Percentiles rank a stretch among this genome's conserved stretches.
These are phyloP conservation scores for Candida sp. DNA, from an alignment of 1,139 yeast species.

Conservation along the genomic window DNA sequence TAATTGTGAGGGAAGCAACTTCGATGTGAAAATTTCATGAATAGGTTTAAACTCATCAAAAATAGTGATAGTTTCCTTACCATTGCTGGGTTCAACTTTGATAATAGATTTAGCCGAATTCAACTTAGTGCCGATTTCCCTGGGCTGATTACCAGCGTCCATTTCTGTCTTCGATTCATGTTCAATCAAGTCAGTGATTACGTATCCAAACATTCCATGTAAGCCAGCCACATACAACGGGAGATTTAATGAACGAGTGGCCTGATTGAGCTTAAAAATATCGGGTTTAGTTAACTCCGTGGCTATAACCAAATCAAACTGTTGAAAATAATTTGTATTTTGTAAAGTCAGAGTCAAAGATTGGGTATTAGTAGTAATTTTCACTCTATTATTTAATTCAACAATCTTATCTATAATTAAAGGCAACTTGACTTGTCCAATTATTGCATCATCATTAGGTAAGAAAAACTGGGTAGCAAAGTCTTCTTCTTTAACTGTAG, in stretches of 20 bases:
- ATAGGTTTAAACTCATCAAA: slow-evolving; percentile 49
- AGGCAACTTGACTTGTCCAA: slow-evolving; percentile 54
- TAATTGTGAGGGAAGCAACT: slow-evolving; percentile 40
- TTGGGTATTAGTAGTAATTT: slow-evolving; percentile 38
- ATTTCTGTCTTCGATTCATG: slow-evolving; percentile 47
- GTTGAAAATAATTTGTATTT: slow-evolving; percentile 40
- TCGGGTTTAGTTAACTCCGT: slow-evolving; percentile 56
- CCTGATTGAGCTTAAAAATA: slow-evolving; percentile 42
- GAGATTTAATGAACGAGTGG: slow-evolving; percentile 52
- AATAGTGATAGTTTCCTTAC: slow-evolving; percentile 53
- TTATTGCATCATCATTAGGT: slow-evolving; percentile 42
- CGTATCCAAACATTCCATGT: slow-evolving; percentile 82
- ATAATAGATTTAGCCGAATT: slow-evolving; percentile 51
- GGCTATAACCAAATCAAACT: slow-evolving; percentile 71
- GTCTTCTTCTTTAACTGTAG: slow-evolving; percentile 57
- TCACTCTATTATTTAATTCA: slow-evolving; percentile 78
- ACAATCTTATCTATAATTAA: slow-evolving; percentile 53
- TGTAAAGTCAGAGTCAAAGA: slow-evolving; percentile 22
- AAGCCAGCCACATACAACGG: slow-evolving; percentile 70
- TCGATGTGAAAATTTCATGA: slow-evolving; percentile 27
- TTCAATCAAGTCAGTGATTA: slow-evolving; percentile 72
- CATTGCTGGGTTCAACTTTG: slow-evolving; percentile 29
- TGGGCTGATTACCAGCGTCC: slow-evolving; percentile 49
- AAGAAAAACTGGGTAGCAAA: slow-evolving; percentile 78
- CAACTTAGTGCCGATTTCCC: slow-evolving; percentile 43